Base-by-base conservation (phyloP, 257 asterid genomes). In the Cordia subcordata region DNA sequence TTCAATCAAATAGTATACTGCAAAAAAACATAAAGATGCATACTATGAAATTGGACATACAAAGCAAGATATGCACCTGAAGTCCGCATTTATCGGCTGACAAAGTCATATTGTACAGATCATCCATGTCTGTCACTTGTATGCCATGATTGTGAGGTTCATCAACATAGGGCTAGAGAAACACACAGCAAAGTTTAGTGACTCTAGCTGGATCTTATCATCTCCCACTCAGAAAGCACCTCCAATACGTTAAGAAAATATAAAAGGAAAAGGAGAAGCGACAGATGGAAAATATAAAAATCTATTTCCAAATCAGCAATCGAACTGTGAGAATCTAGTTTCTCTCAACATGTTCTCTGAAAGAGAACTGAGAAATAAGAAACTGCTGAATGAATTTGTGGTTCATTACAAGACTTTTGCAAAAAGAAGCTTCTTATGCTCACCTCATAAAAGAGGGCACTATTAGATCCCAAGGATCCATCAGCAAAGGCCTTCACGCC, bases 401-500 rank as follows among this genome's bases (percentile, higher is more conserved):
- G 32, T 8, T 22, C 15, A 15, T 13, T 39, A 40, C 37, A 42
- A 27, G 17, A 32, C 44, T 10, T 46, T 46, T 46, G 52, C 5
- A 10, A 47, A 45, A 14, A 1, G 16, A 47, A 49, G 54, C 20
- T 49, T 35, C 50, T 17, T 65, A 38, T 56, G 68, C 68, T 72
- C 63, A 92, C 98, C 85, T 86, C 96, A 69, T 75, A 27, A 60
- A 92, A 73, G 58, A 88, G 77, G 61, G 99, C 99, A 76, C 99
- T 92, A 27, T 60, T 78, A 62, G 96, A 92, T 72, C 96, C 99
- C 90, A 92, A 69, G 54, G 99, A 92, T 67, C 99, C 99, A 84
- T 92, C 99, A 42, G 86, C 83, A 76, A 84, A 92, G 64, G 93
- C 83, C 81, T 92, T 88, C 64, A 92, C 58, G 42, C 99, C 99